These are phyloP conservation scores for Pholiota molesta DNA, from an alignment of 768 basidiomycete genomes.

Conservation along the genomic window DNA sequence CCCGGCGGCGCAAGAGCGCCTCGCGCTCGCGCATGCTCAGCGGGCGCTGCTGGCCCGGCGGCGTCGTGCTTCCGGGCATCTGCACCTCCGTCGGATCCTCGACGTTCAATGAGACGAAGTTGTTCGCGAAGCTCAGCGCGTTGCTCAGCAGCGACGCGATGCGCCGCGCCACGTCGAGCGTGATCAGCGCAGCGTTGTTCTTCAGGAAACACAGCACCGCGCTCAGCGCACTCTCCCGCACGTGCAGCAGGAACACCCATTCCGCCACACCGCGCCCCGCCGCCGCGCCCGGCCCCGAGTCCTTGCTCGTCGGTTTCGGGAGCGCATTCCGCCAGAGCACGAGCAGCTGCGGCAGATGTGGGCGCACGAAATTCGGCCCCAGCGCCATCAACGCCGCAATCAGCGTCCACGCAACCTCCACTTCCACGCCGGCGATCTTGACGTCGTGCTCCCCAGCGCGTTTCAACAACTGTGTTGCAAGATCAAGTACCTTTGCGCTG, in stretches of 20 bases:
- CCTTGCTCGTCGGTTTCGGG: constrained; percentile 93
- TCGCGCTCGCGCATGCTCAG: constrained; percentile 78
- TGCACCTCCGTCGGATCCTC: constrained; percentile 62
- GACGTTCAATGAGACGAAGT: constrained; percentile 71
- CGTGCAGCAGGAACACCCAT: constrained; percentile 90
- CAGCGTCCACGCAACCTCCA: constrained; percentile 93
- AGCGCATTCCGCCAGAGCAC: constrained; percentile 98
- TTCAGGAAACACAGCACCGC: constrained; percentile 88
- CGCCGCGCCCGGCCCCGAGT: constrained; percentile 48
- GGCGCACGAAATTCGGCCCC: constrained; percentile 90
- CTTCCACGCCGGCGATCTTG: constrained; percentile 76
- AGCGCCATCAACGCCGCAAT: constrained; percentile 91
- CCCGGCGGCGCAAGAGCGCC: constrained; percentile 77
- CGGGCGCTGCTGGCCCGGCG: constrained; percentile 24
- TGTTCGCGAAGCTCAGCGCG: constrained; percentile 85
- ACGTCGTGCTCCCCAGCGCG: constrained; percentile 91
- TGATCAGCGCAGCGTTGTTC: constrained; percentile 80
- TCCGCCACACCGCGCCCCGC: constrained; percentile 72
- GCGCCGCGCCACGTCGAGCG: constrained; percentile 88
- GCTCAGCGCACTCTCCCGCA: constrained; percentile 87
- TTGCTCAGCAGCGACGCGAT: constrained; percentile 87
- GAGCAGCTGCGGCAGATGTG: constrained; percentile 90
- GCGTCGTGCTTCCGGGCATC: constrained; percentile 28
- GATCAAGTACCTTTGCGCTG: constrained; percentile 87
- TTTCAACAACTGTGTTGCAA: constrained; percentile 88